phyloP scores from a whole-genome alignment of 1,284 basidiomycete species.

The Sporisorium graminicola region DNA sequence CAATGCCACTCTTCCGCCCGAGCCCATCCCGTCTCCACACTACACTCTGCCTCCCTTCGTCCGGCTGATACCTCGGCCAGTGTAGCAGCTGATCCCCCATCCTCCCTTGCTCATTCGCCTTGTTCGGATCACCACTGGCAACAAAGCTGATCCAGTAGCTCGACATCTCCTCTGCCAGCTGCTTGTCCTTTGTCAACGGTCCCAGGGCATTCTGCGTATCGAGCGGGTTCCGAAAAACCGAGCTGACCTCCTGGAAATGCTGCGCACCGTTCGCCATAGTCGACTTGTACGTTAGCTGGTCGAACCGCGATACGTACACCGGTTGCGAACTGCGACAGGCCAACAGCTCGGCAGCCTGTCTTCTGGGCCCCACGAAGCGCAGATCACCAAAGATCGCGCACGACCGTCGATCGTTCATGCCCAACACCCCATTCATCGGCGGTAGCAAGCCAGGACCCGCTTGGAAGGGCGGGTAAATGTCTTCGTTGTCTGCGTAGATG shows the following conservation, averaged over 20 bases:
- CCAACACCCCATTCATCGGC: slow-evolving; percentile 5
- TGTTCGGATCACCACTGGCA: slow-evolving; percentile 51
- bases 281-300: slow-evolving; percentile 46
- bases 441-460: slow-evolving; percentile 34
- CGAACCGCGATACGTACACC: slow-evolving; percentile 55
- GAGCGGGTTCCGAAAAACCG: slow-evolving; percentile 54
- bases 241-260: slow-evolving; percentile 52
- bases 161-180: slow-evolving; percentile 53
- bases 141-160: slow-evolving; percentile 60
- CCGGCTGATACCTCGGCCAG: slow-evolving; percentile 48
- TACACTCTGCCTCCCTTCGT: slow-evolving; percentile 1
- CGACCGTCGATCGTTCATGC: slow-evolving; percentile 35
- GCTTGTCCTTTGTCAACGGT: slow-evolving; percentile 30
- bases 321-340: no score
- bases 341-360: no score
- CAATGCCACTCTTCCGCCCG: slow-evolving; percentile 10
- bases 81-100: slow-evolving; percentile 11
- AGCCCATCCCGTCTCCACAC: slow-evolving; percentile 23
- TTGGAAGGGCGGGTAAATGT: slow-evolving; percentile 32
- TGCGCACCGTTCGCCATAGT: slow-evolving; percentile 43
- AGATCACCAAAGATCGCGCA: no score
- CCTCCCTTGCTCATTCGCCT: slow-evolving; percentile 8
- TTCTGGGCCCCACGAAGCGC: no score
- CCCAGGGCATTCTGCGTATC: slow-evolving; percentile 55
- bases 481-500: slow-evolving; percentile 45